Evolutionary conservation across 75 land plant species (phyloP).

Genomic region (Cunninghamia lanceolata): DNA sequence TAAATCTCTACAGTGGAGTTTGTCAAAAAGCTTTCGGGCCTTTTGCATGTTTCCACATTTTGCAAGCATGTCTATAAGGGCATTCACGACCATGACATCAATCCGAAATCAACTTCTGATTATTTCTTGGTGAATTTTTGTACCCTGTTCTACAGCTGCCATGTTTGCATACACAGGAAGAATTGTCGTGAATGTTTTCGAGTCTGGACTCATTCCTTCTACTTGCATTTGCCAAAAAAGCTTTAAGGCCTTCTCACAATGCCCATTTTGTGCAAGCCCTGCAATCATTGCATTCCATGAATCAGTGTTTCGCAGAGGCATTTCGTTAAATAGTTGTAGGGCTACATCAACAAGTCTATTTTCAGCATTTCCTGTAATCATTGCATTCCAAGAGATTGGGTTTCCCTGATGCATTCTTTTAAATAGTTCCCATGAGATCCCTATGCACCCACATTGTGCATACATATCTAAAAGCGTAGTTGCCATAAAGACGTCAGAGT

Average conservation of each 20-base stretch:
- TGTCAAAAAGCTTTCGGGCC: background rate
- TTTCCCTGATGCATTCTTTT: slow-evolving; percentile 36
- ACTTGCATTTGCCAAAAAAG: slow-evolving; percentile 16
- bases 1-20: background rate
- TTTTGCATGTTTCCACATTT: background rate
- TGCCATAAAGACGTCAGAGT: slow-evolving; percentile 19
- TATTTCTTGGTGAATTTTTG: background rate
- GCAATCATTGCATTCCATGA: slow-evolving; percentile 29
- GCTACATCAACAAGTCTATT: slow-evolving; percentile 43
- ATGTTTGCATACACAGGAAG: background rate
- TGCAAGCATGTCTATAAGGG: background rate
- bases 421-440: slow-evolving; percentile 46
- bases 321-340: slow-evolving; percentile 35
- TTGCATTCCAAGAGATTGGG: slow-evolving; percentile 56
- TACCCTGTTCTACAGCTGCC: background rate
- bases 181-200: background rate
- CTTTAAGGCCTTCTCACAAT: slow-evolving; percentile 14
- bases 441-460: slow-evolving; percentile 54
- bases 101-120: background rate
- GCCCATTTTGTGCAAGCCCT: slow-evolving; percentile 22
- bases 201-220: slow-evolving; percentile 15
- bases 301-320: slow-evolving; percentile 28
- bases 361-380: slow-evolving; percentile 70
- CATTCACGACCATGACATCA: background rate
- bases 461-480: slow-evolving; percentile 53